A percentile compares a stretch with the other conserved stretches of the same genome.
Evolutionary conservation across 305 asterid species (phyloP).

Genomic region (Vinca major): DNA sequence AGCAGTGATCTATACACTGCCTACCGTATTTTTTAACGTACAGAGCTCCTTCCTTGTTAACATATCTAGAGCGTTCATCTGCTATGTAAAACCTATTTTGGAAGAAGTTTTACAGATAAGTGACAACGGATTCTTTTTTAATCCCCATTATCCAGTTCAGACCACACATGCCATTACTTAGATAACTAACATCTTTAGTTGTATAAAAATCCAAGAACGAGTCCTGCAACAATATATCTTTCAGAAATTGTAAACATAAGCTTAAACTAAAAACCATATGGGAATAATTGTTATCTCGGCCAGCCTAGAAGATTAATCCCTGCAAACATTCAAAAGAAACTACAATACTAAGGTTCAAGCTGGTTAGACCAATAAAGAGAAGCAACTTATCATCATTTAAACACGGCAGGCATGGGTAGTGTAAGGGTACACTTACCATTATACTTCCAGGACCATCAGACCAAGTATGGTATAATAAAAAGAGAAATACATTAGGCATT

Average conservation of each 20-base stretch:
- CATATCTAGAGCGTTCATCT: neutral
- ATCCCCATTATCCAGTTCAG: no score
- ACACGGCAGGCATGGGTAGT: no score
- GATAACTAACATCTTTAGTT: neutral
- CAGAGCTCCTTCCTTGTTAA: neutral
- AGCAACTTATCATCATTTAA: no score
- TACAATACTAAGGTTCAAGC: neutral
- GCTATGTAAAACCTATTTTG: neutral
- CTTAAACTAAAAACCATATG: neutral
- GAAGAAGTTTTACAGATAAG: neutral
- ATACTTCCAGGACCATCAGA: neutral
- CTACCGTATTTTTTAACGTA: neutral
- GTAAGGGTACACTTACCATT: neutral
- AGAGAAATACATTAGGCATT: neutral
- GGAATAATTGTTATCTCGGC: neutral
- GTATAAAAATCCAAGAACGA: neutral
- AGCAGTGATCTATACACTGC: neutral
- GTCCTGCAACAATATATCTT: neutral
- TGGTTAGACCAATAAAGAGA: neutral
- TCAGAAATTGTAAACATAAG: neutral
- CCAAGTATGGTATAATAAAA: no score
- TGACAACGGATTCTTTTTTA: neutral
- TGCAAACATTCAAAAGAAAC: neutral
- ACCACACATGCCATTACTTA: neutral
- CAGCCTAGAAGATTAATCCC: neutral